Evolutionary conservation across 805 yeast genomes (phyloP).

Genomic region (Yarrowia sp.): DNA sequence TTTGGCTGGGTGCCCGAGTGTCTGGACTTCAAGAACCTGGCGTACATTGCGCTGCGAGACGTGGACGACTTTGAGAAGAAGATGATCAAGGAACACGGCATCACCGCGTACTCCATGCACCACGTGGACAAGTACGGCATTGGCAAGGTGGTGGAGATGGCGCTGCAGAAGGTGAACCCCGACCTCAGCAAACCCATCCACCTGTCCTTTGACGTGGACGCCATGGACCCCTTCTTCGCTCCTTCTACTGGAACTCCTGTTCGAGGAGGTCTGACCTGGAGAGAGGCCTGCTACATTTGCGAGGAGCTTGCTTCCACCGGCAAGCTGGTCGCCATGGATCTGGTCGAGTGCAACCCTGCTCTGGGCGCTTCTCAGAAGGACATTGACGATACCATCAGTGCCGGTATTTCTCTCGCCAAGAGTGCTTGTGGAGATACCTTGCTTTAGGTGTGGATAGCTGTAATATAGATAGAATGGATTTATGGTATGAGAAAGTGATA

Average conservation of each 20-base stretch:
- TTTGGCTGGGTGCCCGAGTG: slow-evolving; percentile 76
- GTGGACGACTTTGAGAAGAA: slow-evolving; percentile 82
- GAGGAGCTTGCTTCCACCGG: slow-evolving; percentile 92
- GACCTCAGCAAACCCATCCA: slow-evolving; percentile 72
- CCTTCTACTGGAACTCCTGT: slow-evolving; percentile 99
- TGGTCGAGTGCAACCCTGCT: slow-evolving; percentile 90
- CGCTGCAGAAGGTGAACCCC: slow-evolving; percentile 74
- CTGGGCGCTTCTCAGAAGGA: slow-evolving; percentile 75
- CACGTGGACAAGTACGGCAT: slow-evolving; percentile 94
- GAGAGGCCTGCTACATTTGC: slow-evolving; percentile 90
- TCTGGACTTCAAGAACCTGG: slow-evolving; percentile 66
- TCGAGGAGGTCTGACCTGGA: slow-evolving; percentile 87
- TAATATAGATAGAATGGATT: neutral
- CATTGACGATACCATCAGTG: slow-evolving; percentile 76
- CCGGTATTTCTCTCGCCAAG: slow-evolving; percentile 87
- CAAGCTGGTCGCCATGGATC: slow-evolving; percentile 79
- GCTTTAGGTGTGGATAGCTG: slow-evolving; percentile 38
- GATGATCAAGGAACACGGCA: slow-evolving; percentile 64
- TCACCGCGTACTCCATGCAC: slow-evolving; percentile 90
- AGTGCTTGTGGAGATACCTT: slow-evolving; percentile 94
- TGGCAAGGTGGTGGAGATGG: slow-evolving; percentile 87
- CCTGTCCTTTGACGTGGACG: slow-evolving; percentile 92
- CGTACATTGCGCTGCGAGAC: slow-evolving; percentile 92
- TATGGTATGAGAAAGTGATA: too few species aligned
- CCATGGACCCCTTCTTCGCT: slow-evolving; percentile 88